Evolutionary conservation across 2,329 filamentous ascomycete species (phyloP).

Genomic region (Aureobasidium sp.): DNA sequence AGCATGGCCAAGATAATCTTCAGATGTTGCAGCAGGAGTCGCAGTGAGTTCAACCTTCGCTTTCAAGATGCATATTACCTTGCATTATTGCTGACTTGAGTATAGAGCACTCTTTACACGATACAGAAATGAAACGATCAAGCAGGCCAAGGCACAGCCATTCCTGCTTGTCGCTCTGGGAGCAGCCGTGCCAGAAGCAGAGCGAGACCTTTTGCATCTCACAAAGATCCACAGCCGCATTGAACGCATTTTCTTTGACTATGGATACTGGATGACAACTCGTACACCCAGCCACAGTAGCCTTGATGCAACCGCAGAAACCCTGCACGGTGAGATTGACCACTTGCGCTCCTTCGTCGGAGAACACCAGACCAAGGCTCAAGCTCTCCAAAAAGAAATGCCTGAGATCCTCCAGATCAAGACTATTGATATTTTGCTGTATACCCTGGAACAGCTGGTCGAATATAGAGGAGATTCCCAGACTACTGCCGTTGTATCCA

Average conservation of each 20-base stretch:
- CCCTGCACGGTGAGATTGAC: background rate
- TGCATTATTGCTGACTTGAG: background rate
- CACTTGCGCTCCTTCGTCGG: background rate
- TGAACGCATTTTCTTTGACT: conserved; percentile 1
- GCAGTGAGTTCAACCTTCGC: background rate
- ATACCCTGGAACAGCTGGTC: background rate
- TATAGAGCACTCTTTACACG: background rate
- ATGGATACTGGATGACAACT: background rate
- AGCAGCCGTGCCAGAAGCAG: background rate
- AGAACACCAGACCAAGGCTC: background rate
- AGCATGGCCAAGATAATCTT: background rate
- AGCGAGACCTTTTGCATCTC: background rate
- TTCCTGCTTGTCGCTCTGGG: background rate
- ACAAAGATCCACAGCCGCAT: conserved; percentile 1
- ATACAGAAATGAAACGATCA: background rate
- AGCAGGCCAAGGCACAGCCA: background rate
- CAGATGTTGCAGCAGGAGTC: background rate
- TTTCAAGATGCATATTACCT: background rate
- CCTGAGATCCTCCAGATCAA: background rate
- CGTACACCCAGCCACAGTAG: background rate
- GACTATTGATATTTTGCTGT: background rate
- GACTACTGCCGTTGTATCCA: background rate
- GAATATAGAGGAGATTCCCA: background rate
- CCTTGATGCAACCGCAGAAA: background rate
- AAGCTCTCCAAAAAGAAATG: background rate